These are phyloP conservation scores for Diplodia scrobiculata DNA, from an alignment of 2,329 filamentous ascomycete species.

Conservation along the genomic window DNA sequence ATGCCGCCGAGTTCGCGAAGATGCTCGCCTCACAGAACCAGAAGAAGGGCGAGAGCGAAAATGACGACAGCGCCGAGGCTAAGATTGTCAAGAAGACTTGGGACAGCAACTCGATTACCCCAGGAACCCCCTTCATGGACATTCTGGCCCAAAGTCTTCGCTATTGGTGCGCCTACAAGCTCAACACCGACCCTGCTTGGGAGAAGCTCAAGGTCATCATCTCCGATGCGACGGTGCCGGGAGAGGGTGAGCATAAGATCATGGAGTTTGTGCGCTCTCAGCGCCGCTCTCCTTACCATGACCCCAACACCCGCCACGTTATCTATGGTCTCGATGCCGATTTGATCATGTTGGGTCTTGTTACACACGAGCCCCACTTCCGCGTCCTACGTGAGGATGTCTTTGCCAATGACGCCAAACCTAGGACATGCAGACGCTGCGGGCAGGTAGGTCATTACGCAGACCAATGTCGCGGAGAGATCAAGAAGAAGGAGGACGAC, in stretches of 20 bases:
- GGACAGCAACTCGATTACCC: constrained; percentile 86
- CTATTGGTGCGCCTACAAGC: constrained; percentile 97
- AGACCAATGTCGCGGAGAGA: constrained; percentile 76
- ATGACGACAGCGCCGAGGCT: constrained; percentile 63
- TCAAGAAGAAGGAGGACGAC: constrained; percentile 75
- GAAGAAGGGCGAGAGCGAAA: constrained; percentile 55
- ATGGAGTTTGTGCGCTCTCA: constrained; percentile 98
- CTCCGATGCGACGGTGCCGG: constrained; percentile 94
- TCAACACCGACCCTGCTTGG: constrained; percentile 96
- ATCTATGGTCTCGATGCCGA: constrained; percentile 98
- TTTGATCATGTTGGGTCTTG: constrained; percentile 96
- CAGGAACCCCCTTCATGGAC: constrained; percentile 98
- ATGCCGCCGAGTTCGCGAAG: constrained; percentile 85
- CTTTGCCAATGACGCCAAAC: constrained; percentile 84
- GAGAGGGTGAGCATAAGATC: constrained; percentile 98
- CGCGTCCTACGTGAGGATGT: constrained; percentile 95
- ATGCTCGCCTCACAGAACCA: constrained; percentile 67
- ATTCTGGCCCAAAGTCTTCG: constrained; percentile 85
- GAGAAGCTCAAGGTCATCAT: constrained; percentile 92
- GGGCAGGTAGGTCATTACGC: constrained; percentile 91
- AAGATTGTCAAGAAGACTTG: constrained; percentile 81
- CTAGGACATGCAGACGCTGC: constrained; percentile 83
- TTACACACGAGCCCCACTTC: constrained; percentile 96
- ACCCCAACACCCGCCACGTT: constrained; percentile 96
- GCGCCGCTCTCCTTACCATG: constrained; percentile 82